Evolutionary conservation across 495 filamentous ascomycete species (phyloP).

Genomic region (Xylona heveae): DNA sequence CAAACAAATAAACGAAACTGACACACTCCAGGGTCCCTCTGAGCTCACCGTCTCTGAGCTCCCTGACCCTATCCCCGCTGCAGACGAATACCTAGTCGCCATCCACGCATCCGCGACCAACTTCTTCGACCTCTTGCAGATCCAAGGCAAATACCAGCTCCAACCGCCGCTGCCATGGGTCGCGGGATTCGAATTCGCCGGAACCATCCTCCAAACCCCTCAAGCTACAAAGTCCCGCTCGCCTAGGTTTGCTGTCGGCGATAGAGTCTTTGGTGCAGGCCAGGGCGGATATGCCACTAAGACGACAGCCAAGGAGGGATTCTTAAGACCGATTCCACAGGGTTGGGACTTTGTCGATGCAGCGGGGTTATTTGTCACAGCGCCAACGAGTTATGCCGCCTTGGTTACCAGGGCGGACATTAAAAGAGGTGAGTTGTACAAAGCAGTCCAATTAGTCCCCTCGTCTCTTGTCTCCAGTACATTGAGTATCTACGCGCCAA

Average conservation of each 20-base stretch:
- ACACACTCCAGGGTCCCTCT: conserved; percentile 35
- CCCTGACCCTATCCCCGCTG: conserved; percentile 43
- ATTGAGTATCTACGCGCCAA: too few relatives aligned
- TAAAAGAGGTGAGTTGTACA: conserved; percentile 24
- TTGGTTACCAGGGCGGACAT: conserved; percentile 59
- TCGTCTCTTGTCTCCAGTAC: too few relatives aligned
- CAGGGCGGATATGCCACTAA: conserved; percentile 78
- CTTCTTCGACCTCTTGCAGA: conserved; percentile 90
- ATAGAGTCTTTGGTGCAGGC: conserved; percentile 65
- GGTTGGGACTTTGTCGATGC: conserved; percentile 74
- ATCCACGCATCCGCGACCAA: conserved; percentile 80
- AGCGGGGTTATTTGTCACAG: conserved; percentile 77
- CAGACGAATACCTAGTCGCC: conserved; percentile 67
- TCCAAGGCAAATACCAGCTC: conserved; percentile 56
- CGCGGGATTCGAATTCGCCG: conserved; percentile 70
- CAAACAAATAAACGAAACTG: conserved; percentile 3
- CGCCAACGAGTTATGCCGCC: conserved; percentile 73
- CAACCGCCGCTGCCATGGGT: conserved; percentile 68
- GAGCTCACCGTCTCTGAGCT: conserved; percentile 58
- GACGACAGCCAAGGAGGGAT: conserved; percentile 38
- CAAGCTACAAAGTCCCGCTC: conserved; percentile 16
- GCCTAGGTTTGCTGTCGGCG: conserved; percentile 47
- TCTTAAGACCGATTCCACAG: conserved; percentile 48
- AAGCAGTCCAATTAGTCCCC: too few relatives aligned
- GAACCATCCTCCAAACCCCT: conserved; percentile 46